phyloP scores from a whole-genome alignment of 306 rosid genomes.

The Elaeagnus macrophylla region DNA sequence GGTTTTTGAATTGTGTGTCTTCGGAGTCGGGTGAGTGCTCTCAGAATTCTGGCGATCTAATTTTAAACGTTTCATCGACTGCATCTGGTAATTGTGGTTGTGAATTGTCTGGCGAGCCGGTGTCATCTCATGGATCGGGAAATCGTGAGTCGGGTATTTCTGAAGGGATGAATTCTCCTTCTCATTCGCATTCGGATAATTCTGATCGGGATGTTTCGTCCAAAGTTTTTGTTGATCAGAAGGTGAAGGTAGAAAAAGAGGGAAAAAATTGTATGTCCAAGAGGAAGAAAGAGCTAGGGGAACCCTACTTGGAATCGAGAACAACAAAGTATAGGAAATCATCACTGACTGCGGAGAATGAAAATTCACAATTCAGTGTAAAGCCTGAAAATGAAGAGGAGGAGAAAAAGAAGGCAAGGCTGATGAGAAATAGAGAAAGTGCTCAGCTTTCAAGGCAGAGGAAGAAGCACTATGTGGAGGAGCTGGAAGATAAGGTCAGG shows the following conservation, averaged over 20 bases:
- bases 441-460: slow-evolving; percentile 98
- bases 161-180: slow-evolving; percentile 31
- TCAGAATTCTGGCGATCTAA: slow-evolving; percentile 22
- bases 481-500: slow-evolving; percentile 87
- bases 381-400: slow-evolving; percentile 34
- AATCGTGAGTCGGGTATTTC: slow-evolving; percentile 42
- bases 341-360: slow-evolving; percentile 19
- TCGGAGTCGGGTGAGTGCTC: slow-evolving; percentile 29
- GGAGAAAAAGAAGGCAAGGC: slow-evolving; percentile 60
- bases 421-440: slow-evolving; percentile 93
- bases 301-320: slow-evolving; percentile 43
- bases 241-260: slow-evolving; percentile 43
- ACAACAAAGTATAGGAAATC: slow-evolving; percentile 50
- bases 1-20: slow-evolving; percentile 32
- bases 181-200: slow-evolving; percentile 32
- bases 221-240: slow-evolving; percentile 26
- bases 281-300: slow-evolving; percentile 57
- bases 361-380: slow-evolving; percentile 12
- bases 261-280: slow-evolving; percentile 42
- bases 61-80: slow-evolving; percentile 17
- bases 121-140: slow-evolving; percentile 72
- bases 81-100: slow-evolving; percentile 27
- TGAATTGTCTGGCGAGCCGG: slow-evolving; percentile 39
- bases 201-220: slow-evolving; percentile 35
- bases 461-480: slow-evolving; percentile 92